Conservation (phyloP, 495 filamentous ascomycete species). For the Pyrenopolyporus hunteri region DNA sequence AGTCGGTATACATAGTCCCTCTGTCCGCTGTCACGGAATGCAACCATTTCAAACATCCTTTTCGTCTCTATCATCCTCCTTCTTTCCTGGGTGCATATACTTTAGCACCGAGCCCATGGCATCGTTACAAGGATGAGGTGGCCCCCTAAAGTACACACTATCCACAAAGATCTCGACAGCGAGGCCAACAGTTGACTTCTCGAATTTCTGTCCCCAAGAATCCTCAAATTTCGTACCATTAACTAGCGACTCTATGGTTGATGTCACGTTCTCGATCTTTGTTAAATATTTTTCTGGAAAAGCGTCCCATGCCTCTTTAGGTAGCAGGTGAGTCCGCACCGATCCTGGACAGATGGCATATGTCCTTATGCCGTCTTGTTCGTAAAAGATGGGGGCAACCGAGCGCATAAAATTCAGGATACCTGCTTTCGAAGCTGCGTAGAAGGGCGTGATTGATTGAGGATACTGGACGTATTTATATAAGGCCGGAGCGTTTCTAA, state of each 20-base stretch:
- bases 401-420: slow-evolving; percentile 51
- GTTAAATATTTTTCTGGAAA: slow-evolving; percentile 37
- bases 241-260: slow-evolving; percentile 23
- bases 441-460: slow-evolving; percentile 50
- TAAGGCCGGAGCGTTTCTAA: background rate
- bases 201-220: slow-evolving; percentile 19
- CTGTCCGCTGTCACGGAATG: no score
- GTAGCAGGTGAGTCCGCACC: slow-evolving; percentile 32
- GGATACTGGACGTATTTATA: slow-evolving; percentile 41
- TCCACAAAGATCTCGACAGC: slow-evolving; percentile 33
- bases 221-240: slow-evolving; percentile 11
- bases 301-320: slow-evolving; percentile 32
- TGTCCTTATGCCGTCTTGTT: slow-evolving; percentile 31
- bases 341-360: slow-evolving; percentile 38
- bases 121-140: slow-evolving; percentile 30
- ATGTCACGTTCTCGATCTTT: slow-evolving; percentile 23
- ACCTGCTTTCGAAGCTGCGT: slow-evolving; percentile 50
- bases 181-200: slow-evolving; percentile 22
- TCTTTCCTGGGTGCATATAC: slow-evolving; percentile 21
- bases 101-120: slow-evolving; percentile 22
- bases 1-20: no score
- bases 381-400: slow-evolving; percentile 38
- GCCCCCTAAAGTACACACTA: slow-evolving; percentile 24
- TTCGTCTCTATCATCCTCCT: background rate
- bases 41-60: background rate